These are phyloP conservation scores for Calonectria montana DNA, from an alignment of 2,329 filamentous ascomycete species.

Conservation along the genomic window DNA sequence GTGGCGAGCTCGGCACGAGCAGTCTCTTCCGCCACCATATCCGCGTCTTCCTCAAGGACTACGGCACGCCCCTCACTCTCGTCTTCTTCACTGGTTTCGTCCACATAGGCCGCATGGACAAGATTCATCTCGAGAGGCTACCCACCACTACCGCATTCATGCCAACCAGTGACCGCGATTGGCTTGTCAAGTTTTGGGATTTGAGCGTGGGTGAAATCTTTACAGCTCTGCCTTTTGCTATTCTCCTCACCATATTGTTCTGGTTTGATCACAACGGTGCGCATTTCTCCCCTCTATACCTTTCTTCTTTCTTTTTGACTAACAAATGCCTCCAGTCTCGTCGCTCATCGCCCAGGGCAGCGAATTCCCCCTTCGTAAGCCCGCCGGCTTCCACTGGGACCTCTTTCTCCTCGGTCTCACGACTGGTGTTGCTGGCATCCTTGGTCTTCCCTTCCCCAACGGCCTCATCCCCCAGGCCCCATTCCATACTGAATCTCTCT, in stretches of 20 bases:
- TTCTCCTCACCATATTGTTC: slow-evolving; percentile 86
- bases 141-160: slow-evolving; percentile 83
- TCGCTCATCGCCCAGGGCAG: slow-evolving; percentile 86
- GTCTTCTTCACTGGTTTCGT: slow-evolving; percentile 93
- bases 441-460: slow-evolving; percentile 85
- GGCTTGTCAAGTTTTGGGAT: slow-evolving; percentile 88
- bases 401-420: slow-evolving; percentile 83
- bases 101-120: slow-evolving; percentile 84
- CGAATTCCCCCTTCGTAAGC: slow-evolving; percentile 83
- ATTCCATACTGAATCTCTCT: slow-evolving; percentile 83
- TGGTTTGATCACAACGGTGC: slow-evolving; percentile 90
- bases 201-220: slow-evolving; percentile 80
- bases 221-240: slow-evolving; percentile 85
- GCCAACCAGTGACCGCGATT: slow-evolving; percentile 78
- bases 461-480: slow-evolving; percentile 86
- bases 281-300: background rate
- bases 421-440: slow-evolving; percentile 78
- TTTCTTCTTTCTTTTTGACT: background rate
- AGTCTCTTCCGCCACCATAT: slow-evolving; percentile 80
- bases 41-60: slow-evolving; percentile 88
- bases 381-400: slow-evolving; percentile 88
- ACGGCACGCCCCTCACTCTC: slow-evolving; percentile 84
- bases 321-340: slow-evolving; percentile 65
- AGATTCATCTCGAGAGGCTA: slow-evolving; percentile 75
- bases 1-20: slow-evolving; percentile 76